A percentile compares a stretch with the other conserved stretches of the same genome.
phyloP scores from a whole-genome alignment of 345 rosid genomes.

The Excoecaria cochinchinensis region DNA sequence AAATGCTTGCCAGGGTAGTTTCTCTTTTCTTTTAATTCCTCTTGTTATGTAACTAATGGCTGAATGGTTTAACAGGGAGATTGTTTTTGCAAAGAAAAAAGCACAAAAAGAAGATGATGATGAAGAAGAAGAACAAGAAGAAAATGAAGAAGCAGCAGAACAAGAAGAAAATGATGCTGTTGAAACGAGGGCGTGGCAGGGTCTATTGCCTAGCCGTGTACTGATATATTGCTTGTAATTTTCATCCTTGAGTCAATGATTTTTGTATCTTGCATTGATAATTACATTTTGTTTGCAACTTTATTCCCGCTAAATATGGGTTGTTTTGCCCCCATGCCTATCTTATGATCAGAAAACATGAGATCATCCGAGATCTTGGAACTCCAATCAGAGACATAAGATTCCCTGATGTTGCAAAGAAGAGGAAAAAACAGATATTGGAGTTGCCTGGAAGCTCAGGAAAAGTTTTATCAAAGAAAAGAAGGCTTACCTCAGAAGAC shows the following conservation, averaged over 20 bases:
- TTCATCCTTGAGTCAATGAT: background rate
- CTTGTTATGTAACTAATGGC: background rate
- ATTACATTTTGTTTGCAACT: conserved; percentile 6
- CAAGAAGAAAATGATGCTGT: background rate
- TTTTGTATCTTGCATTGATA: conserved; percentile 7
- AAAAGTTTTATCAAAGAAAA: conserved; percentile 33
- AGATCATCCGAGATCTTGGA: conserved; percentile 54
- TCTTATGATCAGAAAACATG: conserved; percentile 58
- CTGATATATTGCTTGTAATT: conserved; percentile 90
- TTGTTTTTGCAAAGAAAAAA: conserved; percentile 49
- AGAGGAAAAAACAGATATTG: conserved; percentile 34
- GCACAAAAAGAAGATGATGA: conserved; percentile 44
- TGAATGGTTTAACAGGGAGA: conserved; percentile 44
- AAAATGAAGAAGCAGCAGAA: too few relatives aligned
- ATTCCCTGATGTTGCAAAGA: conserved; percentile 55
- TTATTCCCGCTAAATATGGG: conserved; percentile 13
- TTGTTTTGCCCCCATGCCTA: background rate
- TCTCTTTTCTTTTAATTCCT: conserved; percentile 4
- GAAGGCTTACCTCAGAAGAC: conserved; percentile 30
- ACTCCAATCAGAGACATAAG: conserved; percentile 73
- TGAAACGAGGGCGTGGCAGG: conserved; percentile 80
- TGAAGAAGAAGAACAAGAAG: too few relatives aligned
- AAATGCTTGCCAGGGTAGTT: conserved; percentile 87
- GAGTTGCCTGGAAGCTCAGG: conserved; percentile 37
- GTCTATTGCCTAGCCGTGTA: conserved; percentile 62